Percentiles rank a stretch among this genome's conserved stretches.
These are phyloP conservation scores for Carex parvula DNA, from an alignment of 176 grass and related monocot species.

Conservation along the genomic window DNA sequence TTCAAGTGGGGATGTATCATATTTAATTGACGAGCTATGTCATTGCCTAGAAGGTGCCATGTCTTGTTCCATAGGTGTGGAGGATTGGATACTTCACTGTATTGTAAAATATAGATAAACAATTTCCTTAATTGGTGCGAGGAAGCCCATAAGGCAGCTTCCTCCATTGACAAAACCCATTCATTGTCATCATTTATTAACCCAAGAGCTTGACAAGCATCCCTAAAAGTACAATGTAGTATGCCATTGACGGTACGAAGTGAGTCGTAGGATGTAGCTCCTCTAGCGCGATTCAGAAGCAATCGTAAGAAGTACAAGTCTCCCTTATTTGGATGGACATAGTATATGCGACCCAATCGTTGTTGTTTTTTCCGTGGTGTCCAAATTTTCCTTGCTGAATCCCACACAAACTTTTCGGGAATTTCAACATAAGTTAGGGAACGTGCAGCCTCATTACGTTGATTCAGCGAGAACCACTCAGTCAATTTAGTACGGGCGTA, in stretches of 20 bases:
- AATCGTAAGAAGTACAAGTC: conserved; percentile 29
- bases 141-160: neutral
- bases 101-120: conserved; percentile 12
- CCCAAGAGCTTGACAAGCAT: conserved; percentile 18
- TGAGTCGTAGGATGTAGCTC: conserved; percentile 23
- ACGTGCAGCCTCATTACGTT: neutral
- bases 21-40: neutral
- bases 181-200: conserved; percentile 24
- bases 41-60: conserved; percentile 14
- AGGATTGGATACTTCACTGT: neutral
- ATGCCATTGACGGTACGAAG: conserved; percentile 8
- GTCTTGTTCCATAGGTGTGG: neutral
- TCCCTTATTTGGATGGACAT: conserved; percentile 11
- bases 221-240: neutral
- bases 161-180: neutral
- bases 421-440: conserved; percentile 30
- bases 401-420: conserved; percentile 29
- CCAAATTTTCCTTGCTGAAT: neutral
- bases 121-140: neutral
- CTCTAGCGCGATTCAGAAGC: conserved; percentile 7
- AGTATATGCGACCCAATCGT: conserved; percentile 30
- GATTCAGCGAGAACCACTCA: conserved; percentile 22
- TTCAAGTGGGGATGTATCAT: neutral
- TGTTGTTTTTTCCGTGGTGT: neutral
- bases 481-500: neutral